Base-by-base conservation (phyloP, 768 basidiomycete genomes). In the Daedaleopsis nitida region DNA sequence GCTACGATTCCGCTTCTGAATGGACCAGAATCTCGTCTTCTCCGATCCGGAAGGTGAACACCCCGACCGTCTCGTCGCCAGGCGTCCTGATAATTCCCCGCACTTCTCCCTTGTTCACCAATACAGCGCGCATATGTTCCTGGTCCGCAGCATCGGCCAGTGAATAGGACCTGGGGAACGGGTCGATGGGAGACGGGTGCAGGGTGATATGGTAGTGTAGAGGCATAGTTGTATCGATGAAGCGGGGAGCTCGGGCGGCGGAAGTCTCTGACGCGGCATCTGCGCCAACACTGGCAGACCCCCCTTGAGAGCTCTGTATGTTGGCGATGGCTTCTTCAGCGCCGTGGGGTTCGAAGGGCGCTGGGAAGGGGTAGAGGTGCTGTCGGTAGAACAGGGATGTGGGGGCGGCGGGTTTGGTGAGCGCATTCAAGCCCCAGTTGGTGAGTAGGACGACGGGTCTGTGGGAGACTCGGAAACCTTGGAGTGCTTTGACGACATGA, bases 361-460 rank as follows among this genome's bases (percentile, higher is more conserved):
- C 66, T 11, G 81, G 82, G 60, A 79, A 80, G 1, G 78, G 79
- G 45, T 74, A 73, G 49, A 86, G 79, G 68, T 86, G 84, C 63
- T 85, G 87, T 54, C 72, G 79, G 71, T 81, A 85, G 54, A 75
- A 69, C 34, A 73, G 73, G 35, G 70, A 67, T 34, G 37, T 52
- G 23, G 57, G 52, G 34, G 58, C 55, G 14, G 68, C 49, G 19
- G 70, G 59, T 45, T 57, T 59, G 24, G 47, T 55, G 55, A 68
- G 58, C 32, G 71, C 71, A 48, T 72, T 70, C 38, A 88, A 75
- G 37, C 77, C 86, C 88, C 87, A 88, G 68, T 86, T 88, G 8
- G 87, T 85, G 44, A 91, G 63, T 54, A 86, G 66, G 24, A 78
- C 78, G 47, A 87, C 69, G 3, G 86, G 78, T 2, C 76, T 71